These are phyloP conservation scores for Penicillium waksmanii DNA, from an alignment of 495 filamentous ascomycete genomes.

Conservation along the genomic window DNA sequence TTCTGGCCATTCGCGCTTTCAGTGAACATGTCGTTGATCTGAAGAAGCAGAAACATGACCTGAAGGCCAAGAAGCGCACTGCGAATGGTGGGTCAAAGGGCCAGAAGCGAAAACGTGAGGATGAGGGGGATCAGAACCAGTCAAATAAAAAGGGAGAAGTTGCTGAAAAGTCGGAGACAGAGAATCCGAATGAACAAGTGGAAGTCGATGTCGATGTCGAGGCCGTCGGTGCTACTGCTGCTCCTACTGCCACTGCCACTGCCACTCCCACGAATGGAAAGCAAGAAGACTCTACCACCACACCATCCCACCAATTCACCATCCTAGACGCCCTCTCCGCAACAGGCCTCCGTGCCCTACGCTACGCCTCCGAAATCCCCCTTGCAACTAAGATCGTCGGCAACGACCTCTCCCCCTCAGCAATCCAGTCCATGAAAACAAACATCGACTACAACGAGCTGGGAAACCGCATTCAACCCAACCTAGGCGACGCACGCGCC, in stretches of 20 bases:
- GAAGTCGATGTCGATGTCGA: background rate
- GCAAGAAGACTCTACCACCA: constrained; percentile 7
- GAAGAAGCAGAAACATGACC: constrained; percentile 40
- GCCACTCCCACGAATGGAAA: constrained; percentile 6
- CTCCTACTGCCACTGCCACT: background rate
- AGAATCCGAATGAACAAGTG: constrained; percentile 17
- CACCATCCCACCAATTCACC: constrained; percentile 53
- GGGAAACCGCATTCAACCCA: constrained; percentile 67
- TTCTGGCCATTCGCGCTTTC: constrained; percentile 85
- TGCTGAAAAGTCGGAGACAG: constrained; percentile 18
- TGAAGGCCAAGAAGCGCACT: constrained; percentile 42
- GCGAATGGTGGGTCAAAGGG: constrained; percentile 47
- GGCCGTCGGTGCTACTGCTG: too few relatives aligned
- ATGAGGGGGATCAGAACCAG: constrained; percentile 22
- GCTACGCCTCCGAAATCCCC: constrained; percentile 90
- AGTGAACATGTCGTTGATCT: constrained; percentile 65
- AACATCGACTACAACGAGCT: constrained; percentile 85
- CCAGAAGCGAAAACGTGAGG: constrained; percentile 53
- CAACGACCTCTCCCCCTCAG: constrained; percentile 81
- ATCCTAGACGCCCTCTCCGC: constrained; percentile 96
- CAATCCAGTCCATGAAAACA: constrained; percentile 76
- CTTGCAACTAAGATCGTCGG: constrained; percentile 80
- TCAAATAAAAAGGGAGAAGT: constrained; percentile 10
- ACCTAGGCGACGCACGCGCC: constrained; percentile 78
- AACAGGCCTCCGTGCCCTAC: constrained; percentile 87